phyloP scores from a whole-genome alignment of 192 early-diverging fungal genomes.

The Backusella morwellensis region DNA sequence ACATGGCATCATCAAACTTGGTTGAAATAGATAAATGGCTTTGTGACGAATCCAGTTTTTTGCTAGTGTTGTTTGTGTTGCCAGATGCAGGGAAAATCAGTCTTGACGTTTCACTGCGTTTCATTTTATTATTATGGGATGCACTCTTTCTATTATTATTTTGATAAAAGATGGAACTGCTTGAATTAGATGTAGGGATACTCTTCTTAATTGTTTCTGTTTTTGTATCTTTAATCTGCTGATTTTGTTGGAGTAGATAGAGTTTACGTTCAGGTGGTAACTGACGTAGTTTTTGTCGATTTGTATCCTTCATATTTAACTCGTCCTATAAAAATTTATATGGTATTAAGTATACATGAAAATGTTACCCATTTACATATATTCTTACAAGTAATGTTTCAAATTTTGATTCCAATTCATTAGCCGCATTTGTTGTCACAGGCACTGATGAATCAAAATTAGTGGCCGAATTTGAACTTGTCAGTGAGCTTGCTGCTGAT shows the following conservation, averaged over 20 bases:
- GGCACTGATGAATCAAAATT: not conserved
- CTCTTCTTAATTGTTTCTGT: not conserved
- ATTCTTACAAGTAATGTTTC: conserved; percentile 16
- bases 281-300: conserved; percentile 39
- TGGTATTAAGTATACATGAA: no score
- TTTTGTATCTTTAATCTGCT: conserved; percentile 25
- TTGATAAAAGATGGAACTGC: conserved; percentile 1
- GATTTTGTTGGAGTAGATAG: conserved; percentile 38
- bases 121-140: conserved; percentile 5
- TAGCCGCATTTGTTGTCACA: not conserved
- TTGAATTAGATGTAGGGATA: conserved; percentile 13
- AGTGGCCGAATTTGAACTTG: not conserved
- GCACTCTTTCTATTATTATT: not conserved
- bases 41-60: not conserved
- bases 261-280: conserved; percentile 37
- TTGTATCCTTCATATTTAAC: conserved; percentile 43
- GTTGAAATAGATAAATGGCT: not conserved
- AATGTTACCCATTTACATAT: not conserved
- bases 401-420: not conserved
- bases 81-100: not conserved
- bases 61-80: not conserved
- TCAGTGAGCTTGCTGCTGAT: not conserved
- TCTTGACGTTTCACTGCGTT: conserved; percentile 12
- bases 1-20: not conserved
- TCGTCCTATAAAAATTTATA: conserved; percentile 32